Conservation (phyloP, 805 yeast genomes). For the Wickerhamiella spandovensis region DNA sequence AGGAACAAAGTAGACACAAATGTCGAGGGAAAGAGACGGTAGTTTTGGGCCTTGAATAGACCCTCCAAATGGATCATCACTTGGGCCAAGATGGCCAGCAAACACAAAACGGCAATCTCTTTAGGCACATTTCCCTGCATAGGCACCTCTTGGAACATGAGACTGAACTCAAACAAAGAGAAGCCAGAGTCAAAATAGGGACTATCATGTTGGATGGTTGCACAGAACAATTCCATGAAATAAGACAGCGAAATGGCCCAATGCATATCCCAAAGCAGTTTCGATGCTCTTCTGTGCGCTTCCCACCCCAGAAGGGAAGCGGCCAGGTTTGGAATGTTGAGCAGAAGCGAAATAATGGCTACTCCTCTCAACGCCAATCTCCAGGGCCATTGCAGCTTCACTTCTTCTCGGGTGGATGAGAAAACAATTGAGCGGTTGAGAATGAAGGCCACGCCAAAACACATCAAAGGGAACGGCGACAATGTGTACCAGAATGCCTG, state of each 20-base stretch:
- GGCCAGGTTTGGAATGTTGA: background rate
- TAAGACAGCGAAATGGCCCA: background rate
- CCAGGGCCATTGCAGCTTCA: background rate
- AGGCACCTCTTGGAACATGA: background rate
- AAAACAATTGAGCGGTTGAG: background rate
- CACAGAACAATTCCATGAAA: background rate
- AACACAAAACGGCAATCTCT: background rate
- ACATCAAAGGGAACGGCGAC: background rate
- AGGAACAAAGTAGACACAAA: background rate
- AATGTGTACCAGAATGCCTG: background rate
- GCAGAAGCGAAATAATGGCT: background rate
- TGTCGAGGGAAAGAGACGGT: background rate
- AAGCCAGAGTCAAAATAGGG: conserved; percentile 3
- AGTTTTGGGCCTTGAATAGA: background rate
- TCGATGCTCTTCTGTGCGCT: background rate
- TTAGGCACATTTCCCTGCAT: background rate
- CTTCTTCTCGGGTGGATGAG: background rate
- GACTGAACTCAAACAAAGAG: background rate
- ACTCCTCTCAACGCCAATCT: background rate
- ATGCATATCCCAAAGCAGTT: background rate
- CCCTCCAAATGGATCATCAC: background rate
- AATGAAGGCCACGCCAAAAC: background rate
- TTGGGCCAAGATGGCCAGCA: conserved; percentile 1
- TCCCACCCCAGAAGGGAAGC: background rate
- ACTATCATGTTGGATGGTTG: background rate